Evolutionary conservation across 495 filamentous ascomycete genomes (phyloP).

Genomic region (Hypoxylon fragiforme): DNA sequence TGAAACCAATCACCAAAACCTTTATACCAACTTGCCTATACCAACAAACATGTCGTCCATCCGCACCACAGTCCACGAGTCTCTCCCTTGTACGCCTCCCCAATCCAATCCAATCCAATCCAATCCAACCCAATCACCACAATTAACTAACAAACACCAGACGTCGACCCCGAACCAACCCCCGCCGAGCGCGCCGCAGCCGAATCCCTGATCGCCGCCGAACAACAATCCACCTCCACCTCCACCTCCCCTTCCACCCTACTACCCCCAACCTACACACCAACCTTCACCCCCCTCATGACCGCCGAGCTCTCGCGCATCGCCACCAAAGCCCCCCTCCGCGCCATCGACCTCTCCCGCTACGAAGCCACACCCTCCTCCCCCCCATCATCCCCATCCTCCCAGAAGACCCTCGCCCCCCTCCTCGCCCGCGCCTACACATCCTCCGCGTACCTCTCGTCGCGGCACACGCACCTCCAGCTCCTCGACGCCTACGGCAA

Average conservation of each 20-base stretch:
- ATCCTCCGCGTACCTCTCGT: conserved; percentile 64
- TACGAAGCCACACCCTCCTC: conserved; percentile 67
- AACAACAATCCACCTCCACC: conserved; percentile 56
- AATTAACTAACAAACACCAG: conserved; percentile 43
- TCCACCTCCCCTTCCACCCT: conserved; percentile 42
- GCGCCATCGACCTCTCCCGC: conserved; percentile 75
- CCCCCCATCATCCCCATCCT: conserved; percentile 25
- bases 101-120: conserved; percentile 2
- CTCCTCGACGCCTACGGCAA: conserved; percentile 80
- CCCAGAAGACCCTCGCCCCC: conserved; percentile 16
- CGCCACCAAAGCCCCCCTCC: conserved; percentile 43
- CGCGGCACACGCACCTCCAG: conserved; percentile 68
- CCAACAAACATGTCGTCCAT: conserved; percentile 74
- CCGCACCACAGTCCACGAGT: conserved; percentile 70
- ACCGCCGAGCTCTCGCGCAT: conserved; percentile 59
- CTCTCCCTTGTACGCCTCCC: conserved; percentile 70
- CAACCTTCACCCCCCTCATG: conserved; percentile 63
- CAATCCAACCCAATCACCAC: conserved; percentile 27
- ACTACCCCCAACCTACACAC: conserved; percentile 1
- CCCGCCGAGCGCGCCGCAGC: conserved; percentile 59
- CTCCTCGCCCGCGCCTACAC: conserved; percentile 60
- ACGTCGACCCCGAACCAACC: conserved; percentile 73
- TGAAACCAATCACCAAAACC: too few species aligned
- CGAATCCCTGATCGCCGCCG: conserved; percentile 64
- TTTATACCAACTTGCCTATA: too few species aligned